phyloP scores from a whole-genome alignment of 1,139 yeast genomes.

The Pichia sp. region DNA sequence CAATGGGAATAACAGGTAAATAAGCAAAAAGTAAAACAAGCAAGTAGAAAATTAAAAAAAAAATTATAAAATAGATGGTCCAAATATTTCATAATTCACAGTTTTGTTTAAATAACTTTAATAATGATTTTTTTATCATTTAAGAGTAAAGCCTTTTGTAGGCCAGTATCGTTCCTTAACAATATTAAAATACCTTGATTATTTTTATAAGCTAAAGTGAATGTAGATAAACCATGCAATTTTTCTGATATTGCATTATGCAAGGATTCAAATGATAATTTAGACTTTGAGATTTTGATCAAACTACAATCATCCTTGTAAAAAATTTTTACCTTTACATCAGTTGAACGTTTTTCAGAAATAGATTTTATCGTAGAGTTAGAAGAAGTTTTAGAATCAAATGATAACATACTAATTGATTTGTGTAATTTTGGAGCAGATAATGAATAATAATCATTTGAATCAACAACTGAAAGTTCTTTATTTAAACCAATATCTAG shows the following conservation, averaged over 20 bases:
- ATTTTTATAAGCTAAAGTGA: conserved; percentile 19
- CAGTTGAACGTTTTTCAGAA: no score
- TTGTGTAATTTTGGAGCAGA: conserved; percentile 1
- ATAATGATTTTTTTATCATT: conserved; percentile 9
- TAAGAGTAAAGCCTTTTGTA: conserved; percentile 4
- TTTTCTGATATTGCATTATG: conserved; percentile 16
- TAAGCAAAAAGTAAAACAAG: no score
- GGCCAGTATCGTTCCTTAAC: conserved; percentile 11
- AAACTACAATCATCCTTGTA: conserved; percentile 18
- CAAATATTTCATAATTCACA: no score
- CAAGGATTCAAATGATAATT: conserved; percentile 11
- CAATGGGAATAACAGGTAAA: no score
- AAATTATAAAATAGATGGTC: no score
- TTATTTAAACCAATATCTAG: not conserved
- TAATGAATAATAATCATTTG: not conserved
- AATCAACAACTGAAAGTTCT: not conserved
- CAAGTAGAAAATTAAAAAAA: not conserved
- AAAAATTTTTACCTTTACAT: conserved; percentile 12
- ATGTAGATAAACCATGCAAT: conserved; percentile 10
- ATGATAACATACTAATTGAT: conserved; percentile 1
- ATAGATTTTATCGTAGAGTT: not conserved
- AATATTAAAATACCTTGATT: conserved; percentile 10
- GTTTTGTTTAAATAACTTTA: conserved; percentile 12
- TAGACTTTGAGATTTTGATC: conserved; percentile 13
- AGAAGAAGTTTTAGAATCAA: conserved; percentile 8